Evolutionary conservation across 2,329 filamentous ascomycete genomes (phyloP).

Genomic region (Juglanconis sp.): DNA sequence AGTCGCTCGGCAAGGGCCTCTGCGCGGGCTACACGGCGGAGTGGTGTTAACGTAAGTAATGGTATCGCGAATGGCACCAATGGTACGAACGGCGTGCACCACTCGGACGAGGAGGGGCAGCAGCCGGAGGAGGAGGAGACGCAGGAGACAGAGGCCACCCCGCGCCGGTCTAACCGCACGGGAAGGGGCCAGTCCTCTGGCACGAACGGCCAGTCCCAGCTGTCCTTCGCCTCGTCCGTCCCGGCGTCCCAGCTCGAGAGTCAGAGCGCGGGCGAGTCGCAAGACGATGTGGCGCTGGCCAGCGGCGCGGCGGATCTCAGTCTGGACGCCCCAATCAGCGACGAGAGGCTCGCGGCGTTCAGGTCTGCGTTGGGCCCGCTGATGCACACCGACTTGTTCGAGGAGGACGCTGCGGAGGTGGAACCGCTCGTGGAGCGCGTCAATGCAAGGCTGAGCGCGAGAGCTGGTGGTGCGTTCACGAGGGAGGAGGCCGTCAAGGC

Average conservation of each 20-base stretch:
- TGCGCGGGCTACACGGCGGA: slow-evolving; percentile 29
- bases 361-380: slow-evolving; percentile 77
- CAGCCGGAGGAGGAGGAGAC: slow-evolving; percentile 46
- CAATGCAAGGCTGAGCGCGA: slow-evolving; percentile 63
- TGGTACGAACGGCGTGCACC: slow-evolving; percentile 26
- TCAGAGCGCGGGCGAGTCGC: slow-evolving; percentile 39
- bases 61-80: slow-evolving; percentile 6
- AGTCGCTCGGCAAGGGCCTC: slow-evolving; percentile 28
- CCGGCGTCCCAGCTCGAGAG: slow-evolving; percentile 67
- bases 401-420: slow-evolving; percentile 77
- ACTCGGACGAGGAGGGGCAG: slow-evolving; percentile 44
- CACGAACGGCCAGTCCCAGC: slow-evolving; percentile 49
- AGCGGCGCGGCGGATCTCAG: slow-evolving; percentile 39
- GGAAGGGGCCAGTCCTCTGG: slow-evolving; percentile 30
- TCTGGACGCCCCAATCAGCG: slow-evolving; percentile 50
- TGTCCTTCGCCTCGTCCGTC: slow-evolving; percentile 76
- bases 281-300: slow-evolving; percentile 45
- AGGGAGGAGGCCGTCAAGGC: slow-evolving; percentile 72
- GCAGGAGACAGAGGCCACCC: slow-evolving; percentile 48
- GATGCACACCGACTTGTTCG: slow-evolving; percentile 78
- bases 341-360: slow-evolving; percentile 70
- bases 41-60: slow-evolving; percentile 23
- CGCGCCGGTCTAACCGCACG: slow-evolving; percentile 40
- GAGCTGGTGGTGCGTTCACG: slow-evolving; percentile 59
- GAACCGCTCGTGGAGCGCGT: slow-evolving; percentile 73